These are phyloP conservation scores for Yamadazyma olivae DNA, from an alignment of 805 yeast species.

Conservation along the genomic window DNA sequence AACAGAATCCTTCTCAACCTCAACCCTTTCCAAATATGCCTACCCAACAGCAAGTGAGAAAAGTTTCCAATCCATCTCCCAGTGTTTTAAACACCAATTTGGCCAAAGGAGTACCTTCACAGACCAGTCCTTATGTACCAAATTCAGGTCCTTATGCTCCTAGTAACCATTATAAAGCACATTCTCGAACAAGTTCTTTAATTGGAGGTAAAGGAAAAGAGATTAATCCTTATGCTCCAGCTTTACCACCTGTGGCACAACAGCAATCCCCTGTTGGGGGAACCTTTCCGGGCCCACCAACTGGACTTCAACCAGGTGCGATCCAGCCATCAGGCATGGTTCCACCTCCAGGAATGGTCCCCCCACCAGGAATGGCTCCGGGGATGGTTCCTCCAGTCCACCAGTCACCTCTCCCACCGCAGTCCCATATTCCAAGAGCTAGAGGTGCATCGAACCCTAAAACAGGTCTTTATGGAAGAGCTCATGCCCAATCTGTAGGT, in stretches of 20 bases:
- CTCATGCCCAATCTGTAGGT: slow-evolving; percentile 23
- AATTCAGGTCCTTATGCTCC: slow-evolving; percentile 45
- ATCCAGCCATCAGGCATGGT: slow-evolving; percentile 2
- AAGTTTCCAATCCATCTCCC: slow-evolving; percentile 10
- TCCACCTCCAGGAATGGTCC: slow-evolving; percentile 5
- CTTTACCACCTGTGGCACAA: slow-evolving; percentile 7
- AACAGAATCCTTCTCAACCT: not conserved
- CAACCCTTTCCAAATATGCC: not conserved
- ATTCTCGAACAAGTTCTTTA: slow-evolving; percentile 39
- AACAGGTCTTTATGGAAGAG: slow-evolving; percentile 18
- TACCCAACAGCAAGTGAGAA: slow-evolving; percentile 8
- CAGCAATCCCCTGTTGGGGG: not conserved
- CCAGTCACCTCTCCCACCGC: not conserved
- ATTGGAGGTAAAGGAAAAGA: slow-evolving; percentile 40
- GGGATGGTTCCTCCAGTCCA: not conserved
- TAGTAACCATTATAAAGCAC: slow-evolving; percentile 27
- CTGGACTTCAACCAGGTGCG: not conserved
- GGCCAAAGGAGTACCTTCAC: slow-evolving; percentile 17
- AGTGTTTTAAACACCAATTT: slow-evolving; percentile 23
- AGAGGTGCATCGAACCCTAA: slow-evolving; percentile 15
- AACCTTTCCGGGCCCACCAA: not conserved
- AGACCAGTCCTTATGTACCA: slow-evolving; percentile 40
- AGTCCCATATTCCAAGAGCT: no score
- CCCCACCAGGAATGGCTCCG: slow-evolving; percentile 4
- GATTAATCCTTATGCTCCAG: slow-evolving; percentile 40